phyloP scores from a whole-genome alignment of 2,329 filamentous ascomycete species.

The Trichoderma gracile region DNA sequence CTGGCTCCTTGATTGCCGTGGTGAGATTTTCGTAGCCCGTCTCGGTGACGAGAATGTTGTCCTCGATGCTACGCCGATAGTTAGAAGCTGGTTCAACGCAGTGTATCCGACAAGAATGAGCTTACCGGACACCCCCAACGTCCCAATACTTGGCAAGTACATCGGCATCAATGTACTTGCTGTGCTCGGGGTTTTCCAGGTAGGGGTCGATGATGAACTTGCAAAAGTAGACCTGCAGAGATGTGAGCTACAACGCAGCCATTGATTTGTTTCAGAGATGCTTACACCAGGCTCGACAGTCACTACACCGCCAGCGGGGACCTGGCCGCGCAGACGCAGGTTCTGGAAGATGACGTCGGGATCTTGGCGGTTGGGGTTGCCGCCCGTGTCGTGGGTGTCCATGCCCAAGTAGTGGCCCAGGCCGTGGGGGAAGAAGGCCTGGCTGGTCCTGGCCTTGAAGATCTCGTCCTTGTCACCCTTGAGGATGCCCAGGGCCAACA shows the following conservation, averaged over 20 bases:
- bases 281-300: conserved; percentile 90
- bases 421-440: conserved; percentile 90
- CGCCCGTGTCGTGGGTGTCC: conserved; percentile 87
- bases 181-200: conserved; percentile 68
- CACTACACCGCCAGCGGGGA: conserved; percentile 80
- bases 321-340: conserved; percentile 70
- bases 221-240: conserved; percentile 77
- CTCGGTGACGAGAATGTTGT: conserved; percentile 72
- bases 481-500: conserved; percentile 74
- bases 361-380: conserved; percentile 76
- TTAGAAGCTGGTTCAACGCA: neutral
- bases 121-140: conserved; percentile 71
- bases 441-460: conserved; percentile 74
- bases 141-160: conserved; percentile 80
- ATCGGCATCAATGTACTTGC: conserved; percentile 71
- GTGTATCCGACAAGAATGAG: conserved; percentile 20
- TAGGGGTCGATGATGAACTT: conserved; percentile 83
- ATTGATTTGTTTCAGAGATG: conserved; percentile 26
- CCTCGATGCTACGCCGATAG: conserved; percentile 53
- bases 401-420: conserved; percentile 89
- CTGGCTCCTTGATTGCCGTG: conserved; percentile 67
- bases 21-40: conserved; percentile 72
- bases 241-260: neutral
- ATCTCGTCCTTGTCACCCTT: conserved; percentile 69
- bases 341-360: conserved; percentile 84